Evolutionary conservation across 331 rosid genomes (phyloP).

Genomic region (Rosa hybrid): DNA sequence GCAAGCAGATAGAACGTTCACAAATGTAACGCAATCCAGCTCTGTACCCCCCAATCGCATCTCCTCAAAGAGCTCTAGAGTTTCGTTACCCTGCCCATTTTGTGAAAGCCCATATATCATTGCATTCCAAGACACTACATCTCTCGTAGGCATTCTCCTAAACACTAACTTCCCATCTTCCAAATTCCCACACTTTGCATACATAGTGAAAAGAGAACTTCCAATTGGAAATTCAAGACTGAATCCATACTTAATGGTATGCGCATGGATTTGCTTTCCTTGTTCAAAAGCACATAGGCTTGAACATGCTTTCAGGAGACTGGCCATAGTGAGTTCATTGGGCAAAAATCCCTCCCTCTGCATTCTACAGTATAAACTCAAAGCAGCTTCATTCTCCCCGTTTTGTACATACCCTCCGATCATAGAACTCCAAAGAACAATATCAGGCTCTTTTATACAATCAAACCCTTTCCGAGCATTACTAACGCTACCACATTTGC

Average conservation of each 20-base stretch:
- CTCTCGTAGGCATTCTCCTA: conserved; percentile 62
- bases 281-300: conserved; percentile 82
- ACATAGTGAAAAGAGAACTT: conserved; percentile 87
- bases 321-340: conserved; percentile 75
- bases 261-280: conserved; percentile 81
- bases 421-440: conserved; percentile 90
- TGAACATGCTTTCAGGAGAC: conserved; percentile 83
- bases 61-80: conserved; percentile 69
- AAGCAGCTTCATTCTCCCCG: conserved; percentile 71
- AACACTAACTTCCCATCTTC: conserved; percentile 63
- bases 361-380: conserved; percentile 72
- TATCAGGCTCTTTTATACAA: conserved; percentile 62
- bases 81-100: conserved; percentile 67
- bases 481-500: conserved; percentile 60
- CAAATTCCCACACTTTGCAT: conserved; percentile 83
- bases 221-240: conserved; percentile 74
- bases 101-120: conserved; percentile 94
- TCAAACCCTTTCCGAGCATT: conserved; percentile 77
- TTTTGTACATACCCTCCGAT: conserved; percentile 75
- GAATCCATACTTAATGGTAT: conserved; percentile 65
- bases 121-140: conserved; percentile 82
- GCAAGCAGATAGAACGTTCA: conserved; percentile 78
- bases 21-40: conserved; percentile 70
- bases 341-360: conserved; percentile 66
- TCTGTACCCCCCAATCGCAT: conserved; percentile 61